These are phyloP conservation scores for Kodamaea sp. DNA, from an alignment of 1,139 yeast species.

Conservation along the genomic window DNA sequence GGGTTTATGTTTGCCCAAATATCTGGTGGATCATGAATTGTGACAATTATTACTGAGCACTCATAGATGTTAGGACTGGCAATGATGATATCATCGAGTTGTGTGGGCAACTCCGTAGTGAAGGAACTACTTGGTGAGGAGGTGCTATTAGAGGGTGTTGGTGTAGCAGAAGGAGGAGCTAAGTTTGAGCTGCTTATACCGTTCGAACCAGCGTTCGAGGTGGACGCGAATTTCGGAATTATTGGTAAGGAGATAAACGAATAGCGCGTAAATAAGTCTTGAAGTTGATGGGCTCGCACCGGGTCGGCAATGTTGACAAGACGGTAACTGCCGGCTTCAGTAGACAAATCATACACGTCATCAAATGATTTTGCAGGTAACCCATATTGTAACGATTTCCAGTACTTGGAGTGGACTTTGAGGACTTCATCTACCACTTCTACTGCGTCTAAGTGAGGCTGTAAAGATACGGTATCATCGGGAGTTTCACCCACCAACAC, in stretches of 20 bases:
- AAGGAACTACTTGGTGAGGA: constrained; percentile 20
- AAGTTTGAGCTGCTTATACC: constrained; percentile 2
- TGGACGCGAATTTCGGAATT: constrained; percentile 33
- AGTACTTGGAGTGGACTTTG: constrained; percentile 77
- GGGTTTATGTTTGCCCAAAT: constrained; percentile 90
- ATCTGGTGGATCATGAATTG: constrained; percentile 91
- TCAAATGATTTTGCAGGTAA: constrained; percentile 40
- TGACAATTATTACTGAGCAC: constrained; percentile 60
- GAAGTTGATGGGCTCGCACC: constrained; percentile 69
- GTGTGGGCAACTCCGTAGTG: constrained; percentile 48
- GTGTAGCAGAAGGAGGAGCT: background rate
- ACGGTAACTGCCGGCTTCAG: constrained; percentile 31
- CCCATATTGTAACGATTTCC: constrained; percentile 86
- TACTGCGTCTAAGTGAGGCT: constrained; percentile 78
- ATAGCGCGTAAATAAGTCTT: constrained; percentile 53
- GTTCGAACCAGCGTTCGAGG: constrained; percentile 16
- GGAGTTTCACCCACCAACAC: constrained; percentile 96
- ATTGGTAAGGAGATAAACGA: constrained; percentile 73
- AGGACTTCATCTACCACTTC: constrained; percentile 85
- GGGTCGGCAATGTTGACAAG: constrained; percentile 64
- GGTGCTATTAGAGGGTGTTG: constrained; percentile 5
- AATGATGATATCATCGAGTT: constrained; percentile 67
- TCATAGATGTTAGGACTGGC: constrained; percentile 75
- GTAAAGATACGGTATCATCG: constrained; percentile 58
- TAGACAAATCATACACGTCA: constrained; percentile 39